Evolutionary conservation across 129 eudicot species (phyloP).

Genomic region (Dittrichia graveolens): DNA sequence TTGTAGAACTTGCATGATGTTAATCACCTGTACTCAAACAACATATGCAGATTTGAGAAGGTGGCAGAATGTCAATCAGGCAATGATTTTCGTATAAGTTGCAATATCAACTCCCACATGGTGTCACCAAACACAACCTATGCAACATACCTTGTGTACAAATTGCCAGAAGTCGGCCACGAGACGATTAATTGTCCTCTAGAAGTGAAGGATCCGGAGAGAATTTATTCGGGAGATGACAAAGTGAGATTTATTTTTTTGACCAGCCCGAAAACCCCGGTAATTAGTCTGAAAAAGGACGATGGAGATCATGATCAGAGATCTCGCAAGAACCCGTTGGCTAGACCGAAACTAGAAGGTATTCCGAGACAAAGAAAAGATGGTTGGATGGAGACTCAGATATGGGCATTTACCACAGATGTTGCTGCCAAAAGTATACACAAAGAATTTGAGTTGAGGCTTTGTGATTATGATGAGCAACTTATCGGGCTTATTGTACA

Average conservation of each 20-base stretch:
- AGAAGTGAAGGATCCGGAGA: constrained; percentile 3
- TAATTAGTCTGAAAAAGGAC: background rate
- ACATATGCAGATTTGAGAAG: constrained; percentile 22
- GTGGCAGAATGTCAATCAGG: constrained; percentile 24
- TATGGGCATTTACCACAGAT: constrained; percentile 4
- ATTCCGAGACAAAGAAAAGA: constrained; percentile 19
- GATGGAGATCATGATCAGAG: background rate
- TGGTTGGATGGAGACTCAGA: constrained; percentile 31
- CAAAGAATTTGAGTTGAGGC: background rate
- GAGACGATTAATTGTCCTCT: constrained; percentile 15
- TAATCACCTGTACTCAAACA: too few species aligned
- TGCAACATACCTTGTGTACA: constrained; percentile 24
- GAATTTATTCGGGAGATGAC: background rate
- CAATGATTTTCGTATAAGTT: constrained; percentile 6
- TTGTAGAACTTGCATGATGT: background rate
- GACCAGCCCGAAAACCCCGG: constrained; percentile 6
- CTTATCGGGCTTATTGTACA: constrained; percentile 22
- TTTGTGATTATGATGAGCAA: background rate
- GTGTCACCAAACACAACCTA: constrained; percentile 25
- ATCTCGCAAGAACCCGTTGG: constrained; percentile 10
- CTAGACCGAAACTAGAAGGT: constrained; percentile 17
- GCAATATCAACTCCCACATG: constrained; percentile 22
- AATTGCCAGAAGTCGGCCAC: background rate
- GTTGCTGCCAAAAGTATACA: background rate
- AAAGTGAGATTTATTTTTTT: background rate